Evolutionary conservation across 1,284 basidiomycete species (phyloP), one percentile per base, ranked within the genome.

Genomic region (Leccinum brunneo-olivaceum): DNA sequence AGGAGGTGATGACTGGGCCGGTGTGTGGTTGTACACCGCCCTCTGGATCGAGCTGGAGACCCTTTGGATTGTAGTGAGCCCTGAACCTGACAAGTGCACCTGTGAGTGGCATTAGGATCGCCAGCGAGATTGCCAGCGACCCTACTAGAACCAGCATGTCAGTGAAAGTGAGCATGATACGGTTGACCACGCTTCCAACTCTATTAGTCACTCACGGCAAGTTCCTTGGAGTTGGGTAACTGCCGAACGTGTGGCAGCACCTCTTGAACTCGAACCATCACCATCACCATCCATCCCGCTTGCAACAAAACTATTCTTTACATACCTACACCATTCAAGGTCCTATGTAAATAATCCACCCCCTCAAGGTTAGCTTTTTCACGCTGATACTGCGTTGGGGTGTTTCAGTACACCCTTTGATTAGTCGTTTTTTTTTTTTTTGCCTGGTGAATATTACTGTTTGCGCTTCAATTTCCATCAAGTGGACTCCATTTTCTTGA

Each of bases 31-130:
- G 73, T n/a, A 77, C 79, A 43, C 75, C 81, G 18, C 83, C 84
- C 57, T 88, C 84, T 27, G 75, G 68, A 62, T 92, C 90, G 25
- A 94, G 71, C 32, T 87, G 87, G 14, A 93, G 78, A 27, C 85
- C 87, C 60, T 82, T 85, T 3, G 84, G 84, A 55, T 85, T 87
- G 67, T 85, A 88, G 55, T 87, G 86, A 19, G 85, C 84, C 62
- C 85, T 72, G 56, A 86, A 77, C 39, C 85, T 73, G 10, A 88
- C 79, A 9, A 88, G 69, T 16, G 81, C 70, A 11, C 84, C 85
- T 9, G 74, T 76, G 10, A 86, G 62, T 3, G 84, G 84, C 1
- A 85, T 79, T 16, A 77, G 65, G 18, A 81, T 56, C 19, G 44
- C 39, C 10, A 45, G 60, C 23, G 73, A 76, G 32, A 78, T 34